These are phyloP conservation scores for Simplicillium aogashimaense DNA, from an alignment of 2,329 filamentous ascomycete species.

Conservation along the genomic window DNA sequence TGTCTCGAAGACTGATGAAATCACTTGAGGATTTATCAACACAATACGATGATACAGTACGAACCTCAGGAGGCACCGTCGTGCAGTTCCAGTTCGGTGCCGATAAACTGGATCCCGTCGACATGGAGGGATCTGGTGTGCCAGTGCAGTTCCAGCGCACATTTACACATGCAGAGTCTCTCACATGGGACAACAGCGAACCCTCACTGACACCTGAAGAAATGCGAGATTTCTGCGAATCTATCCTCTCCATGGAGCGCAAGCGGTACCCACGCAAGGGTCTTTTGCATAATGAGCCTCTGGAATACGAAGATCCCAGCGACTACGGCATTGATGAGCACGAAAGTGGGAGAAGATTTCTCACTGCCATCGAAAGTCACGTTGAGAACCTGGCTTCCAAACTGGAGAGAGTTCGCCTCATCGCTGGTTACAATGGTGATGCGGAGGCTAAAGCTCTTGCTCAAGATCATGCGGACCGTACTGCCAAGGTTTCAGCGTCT, in stretches of 20 bases:
- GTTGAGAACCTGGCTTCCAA: slow-evolving; percentile 53
- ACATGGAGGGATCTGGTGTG: slow-evolving; percentile 92
- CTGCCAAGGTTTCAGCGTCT: slow-evolving; percentile 70
- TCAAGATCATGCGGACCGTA: slow-evolving; percentile 50
- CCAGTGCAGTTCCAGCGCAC: slow-evolving; percentile 90
- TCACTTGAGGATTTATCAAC: slow-evolving; percentile 90
- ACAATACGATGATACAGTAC: slow-evolving; percentile 88
- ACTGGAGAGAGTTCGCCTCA: slow-evolving; percentile 42
- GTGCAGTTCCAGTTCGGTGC: slow-evolving; percentile 98
- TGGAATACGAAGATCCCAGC: slow-evolving; percentile 61
- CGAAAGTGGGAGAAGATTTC: slow-evolving; percentile 75
- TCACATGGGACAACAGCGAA: slow-evolving; percentile 74
- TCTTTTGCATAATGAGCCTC: slow-evolving; percentile 48
- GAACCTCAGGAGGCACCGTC: slow-evolving; percentile 78
- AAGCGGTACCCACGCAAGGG: slow-evolving; percentile 51
- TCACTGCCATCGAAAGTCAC: slow-evolving; percentile 67
- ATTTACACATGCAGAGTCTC: slow-evolving; percentile 68
- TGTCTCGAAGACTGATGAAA: slow-evolving; percentile 98
- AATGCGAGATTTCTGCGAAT: slow-evolving; percentile 57
- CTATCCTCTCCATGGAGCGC: slow-evolving; percentile 58
- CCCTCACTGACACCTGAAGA: slow-evolving; percentile 63
- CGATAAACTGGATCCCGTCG: slow-evolving; percentile 88
- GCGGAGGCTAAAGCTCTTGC: slow-evolving; percentile 11
- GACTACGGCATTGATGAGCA: slow-evolving; percentile 65
- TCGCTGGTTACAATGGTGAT: slow-evolving; percentile 36